Percentiles rank a stretch among this genome's conserved stretches.
These are phyloP conservation scores for Bassia scoparia DNA, from an alignment of 148 eudicot species.

Conservation along the genomic window DNA sequence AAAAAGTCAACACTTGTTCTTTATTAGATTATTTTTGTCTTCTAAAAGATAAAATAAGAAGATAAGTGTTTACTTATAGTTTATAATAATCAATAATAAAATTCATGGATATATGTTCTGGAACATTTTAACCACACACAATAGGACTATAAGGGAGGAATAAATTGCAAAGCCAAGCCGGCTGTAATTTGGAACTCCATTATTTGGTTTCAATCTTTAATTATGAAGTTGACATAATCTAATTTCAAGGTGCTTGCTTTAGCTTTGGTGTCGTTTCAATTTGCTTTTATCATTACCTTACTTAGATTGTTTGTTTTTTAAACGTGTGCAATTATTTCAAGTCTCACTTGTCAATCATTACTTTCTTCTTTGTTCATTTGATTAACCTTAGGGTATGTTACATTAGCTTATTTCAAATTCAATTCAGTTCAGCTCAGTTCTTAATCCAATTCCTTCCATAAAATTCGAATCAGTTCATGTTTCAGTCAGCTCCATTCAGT, in stretches of 20 bases:
- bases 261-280: neutral
- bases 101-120: neutral
- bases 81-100: no score
- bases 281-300: neutral
- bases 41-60: neutral
- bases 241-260: neutral
- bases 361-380: neutral
- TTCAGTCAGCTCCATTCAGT: no score
- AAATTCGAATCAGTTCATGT: no score
- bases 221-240: conserved; percentile 6
- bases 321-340: conserved; percentile 4
- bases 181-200: neutral
- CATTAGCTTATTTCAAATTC: no score
- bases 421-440: no score
- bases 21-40: neutral
- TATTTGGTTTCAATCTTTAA: conserved; percentile 7
- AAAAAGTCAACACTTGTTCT: neutral
- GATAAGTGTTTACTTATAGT: no score
- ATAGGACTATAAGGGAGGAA: no score
- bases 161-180: neutral
- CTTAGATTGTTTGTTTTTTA: neutral
- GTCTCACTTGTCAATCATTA: conserved; percentile 3
- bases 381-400: no score
- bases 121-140: conserved; percentile 1
- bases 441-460: no score